These are phyloP conservation scores for Taphrina sp. DNA, from an alignment of 1,139 yeast genomes.

Conservation along the genomic window DNA sequence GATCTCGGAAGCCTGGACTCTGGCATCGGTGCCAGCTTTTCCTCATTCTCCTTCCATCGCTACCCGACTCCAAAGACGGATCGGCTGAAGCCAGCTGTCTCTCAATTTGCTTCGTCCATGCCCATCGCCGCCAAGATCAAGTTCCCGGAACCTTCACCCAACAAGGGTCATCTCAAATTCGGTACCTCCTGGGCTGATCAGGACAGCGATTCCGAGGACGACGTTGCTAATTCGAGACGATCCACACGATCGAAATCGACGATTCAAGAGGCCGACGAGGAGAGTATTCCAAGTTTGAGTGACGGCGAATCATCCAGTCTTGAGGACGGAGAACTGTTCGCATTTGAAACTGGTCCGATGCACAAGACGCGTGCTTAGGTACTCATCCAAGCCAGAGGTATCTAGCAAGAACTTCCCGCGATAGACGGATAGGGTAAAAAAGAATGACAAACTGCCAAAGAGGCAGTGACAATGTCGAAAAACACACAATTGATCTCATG, in stretches of 20 bases:
- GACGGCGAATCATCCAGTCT: slow-evolving; percentile 3
- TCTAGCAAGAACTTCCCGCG: too few relatives aligned
- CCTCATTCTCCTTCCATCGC: slow-evolving; percentile 9
- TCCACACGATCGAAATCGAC: slow-evolving; percentile 9
- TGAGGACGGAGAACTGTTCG: slow-evolving; percentile 17
- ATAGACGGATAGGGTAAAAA: too few relatives aligned
- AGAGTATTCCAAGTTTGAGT: not conserved
- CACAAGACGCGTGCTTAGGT: too few relatives aligned
- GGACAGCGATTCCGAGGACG: slow-evolving; percentile 37
- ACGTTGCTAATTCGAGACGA: slow-evolving; percentile 1
- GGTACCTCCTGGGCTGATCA: slow-evolving; percentile 45
- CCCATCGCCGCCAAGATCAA: slow-evolving; percentile 34
- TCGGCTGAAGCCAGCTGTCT: not conserved
- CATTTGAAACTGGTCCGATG: slow-evolving; percentile 11
- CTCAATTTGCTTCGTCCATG: slow-evolving; percentile 32
- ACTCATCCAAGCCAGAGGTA: too few relatives aligned
- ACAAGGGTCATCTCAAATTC: slow-evolving; percentile 40
- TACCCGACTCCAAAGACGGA: not conserved
- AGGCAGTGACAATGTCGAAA: too few relatives aligned
- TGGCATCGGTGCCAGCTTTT: slow-evolving; percentile 22
- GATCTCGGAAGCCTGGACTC: slow-evolving; percentile 18
- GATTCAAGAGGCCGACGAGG: slow-evolving; percentile 14
- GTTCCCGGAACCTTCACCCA: slow-evolving; percentile 27
- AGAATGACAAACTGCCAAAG: too few relatives aligned
- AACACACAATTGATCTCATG: too few relatives aligned